These are phyloP conservation scores for Blastobotrys americana DNA, from an alignment of 805 yeast genomes.

Conservation along the genomic window DNA sequence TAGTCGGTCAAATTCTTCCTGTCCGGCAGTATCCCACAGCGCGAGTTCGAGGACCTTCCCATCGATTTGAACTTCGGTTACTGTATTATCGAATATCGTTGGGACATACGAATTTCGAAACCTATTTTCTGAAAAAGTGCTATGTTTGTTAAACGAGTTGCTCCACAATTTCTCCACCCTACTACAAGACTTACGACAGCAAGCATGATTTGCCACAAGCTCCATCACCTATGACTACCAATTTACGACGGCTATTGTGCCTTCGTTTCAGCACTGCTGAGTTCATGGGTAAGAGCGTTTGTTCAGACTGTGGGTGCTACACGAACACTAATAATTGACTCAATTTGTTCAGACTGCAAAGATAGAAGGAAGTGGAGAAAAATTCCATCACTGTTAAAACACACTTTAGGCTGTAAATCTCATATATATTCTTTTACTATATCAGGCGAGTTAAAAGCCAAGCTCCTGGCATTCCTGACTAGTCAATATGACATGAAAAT, in stretches of 20 bases:
- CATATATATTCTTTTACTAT: too few species aligned
- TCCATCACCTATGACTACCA: constrained; percentile 80
- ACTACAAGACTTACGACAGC: constrained; percentile 35
- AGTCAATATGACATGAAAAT: too few species aligned
- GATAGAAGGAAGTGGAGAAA: too few species aligned
- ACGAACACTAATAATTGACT: too few species aligned
- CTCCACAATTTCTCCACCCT: too few species aligned
- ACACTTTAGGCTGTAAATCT: too few species aligned
- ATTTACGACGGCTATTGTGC: constrained; percentile 30
- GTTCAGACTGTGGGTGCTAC: too few species aligned
- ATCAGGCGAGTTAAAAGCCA: too few species aligned
- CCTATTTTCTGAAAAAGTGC: constrained; percentile 48
- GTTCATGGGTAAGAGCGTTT: too few species aligned
- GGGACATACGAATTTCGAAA: constrained; percentile 72
- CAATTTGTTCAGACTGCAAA: too few species aligned
- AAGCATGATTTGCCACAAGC: constrained; percentile 80
- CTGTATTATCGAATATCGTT: constrained; percentile 87
- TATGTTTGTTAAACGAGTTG: background rate
- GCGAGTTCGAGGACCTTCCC: constrained; percentile 85
- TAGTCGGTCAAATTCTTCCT: constrained; percentile 73
- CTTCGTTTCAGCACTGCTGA: background rate
- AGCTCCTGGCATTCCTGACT: too few species aligned
- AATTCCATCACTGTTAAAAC: too few species aligned
- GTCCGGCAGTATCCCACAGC: constrained; percentile 91
- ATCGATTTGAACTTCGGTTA: constrained; percentile 84